These are phyloP conservation scores for Podila clonocystis DNA, from an alignment of 192 early-diverging fungal genomes.

Conservation along the genomic window DNA sequence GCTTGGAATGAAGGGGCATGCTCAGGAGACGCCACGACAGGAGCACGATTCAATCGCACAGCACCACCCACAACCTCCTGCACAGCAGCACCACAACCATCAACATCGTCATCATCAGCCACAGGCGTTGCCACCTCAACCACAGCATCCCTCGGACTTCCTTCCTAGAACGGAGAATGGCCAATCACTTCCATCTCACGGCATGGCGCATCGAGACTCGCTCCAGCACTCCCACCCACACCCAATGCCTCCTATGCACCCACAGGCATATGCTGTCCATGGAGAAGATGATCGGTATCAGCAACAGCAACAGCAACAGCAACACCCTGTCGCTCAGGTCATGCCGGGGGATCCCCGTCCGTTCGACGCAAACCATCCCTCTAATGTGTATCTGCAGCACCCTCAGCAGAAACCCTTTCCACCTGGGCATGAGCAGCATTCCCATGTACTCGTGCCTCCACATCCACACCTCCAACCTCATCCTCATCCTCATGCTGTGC, in stretches of 20 bases:
- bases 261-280: neutral
- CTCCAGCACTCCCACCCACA: neutral
- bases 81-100: neutral
- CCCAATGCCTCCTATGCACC: neutral
- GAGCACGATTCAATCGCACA: neutral
- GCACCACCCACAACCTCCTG: too few species aligned
- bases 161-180: neutral
- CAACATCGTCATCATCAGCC: neutral
- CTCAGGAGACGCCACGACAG: slow-evolving; percentile 5
- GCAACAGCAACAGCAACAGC: neutral
- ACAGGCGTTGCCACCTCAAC: slow-evolving; percentile 2
- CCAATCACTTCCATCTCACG: neutral
- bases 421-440: neutral
- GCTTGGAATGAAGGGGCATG: slow-evolving; percentile 34
- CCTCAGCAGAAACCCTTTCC: neutral
- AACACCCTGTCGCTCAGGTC: neutral
- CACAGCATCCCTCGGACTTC: slow-evolving; percentile 5
- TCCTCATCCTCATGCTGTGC: neutral
- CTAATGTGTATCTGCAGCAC: slow-evolving; percentile 1
- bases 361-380: neutral
- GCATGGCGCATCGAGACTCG: neutral
- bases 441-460: neutral
- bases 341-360: slow-evolving; percentile 6
- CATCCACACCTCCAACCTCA: neutral
- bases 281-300: slow-evolving; percentile 1